Conservation (phyloP, 768 basidiomycete genomes). For the Phylloporus sp. region DNA sequence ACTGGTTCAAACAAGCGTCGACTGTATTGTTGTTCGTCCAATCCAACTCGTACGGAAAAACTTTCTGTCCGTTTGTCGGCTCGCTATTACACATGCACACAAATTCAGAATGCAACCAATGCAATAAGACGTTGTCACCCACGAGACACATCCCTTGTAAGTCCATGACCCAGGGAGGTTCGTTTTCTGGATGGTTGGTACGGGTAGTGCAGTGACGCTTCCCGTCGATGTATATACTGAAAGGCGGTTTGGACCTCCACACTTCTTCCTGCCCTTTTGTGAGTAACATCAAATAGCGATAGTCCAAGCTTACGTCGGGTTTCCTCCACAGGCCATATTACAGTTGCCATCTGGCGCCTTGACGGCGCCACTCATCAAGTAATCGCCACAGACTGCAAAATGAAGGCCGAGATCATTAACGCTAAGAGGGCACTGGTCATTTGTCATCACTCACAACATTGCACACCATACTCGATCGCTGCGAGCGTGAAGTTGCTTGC, state of each 20-base stretch:
- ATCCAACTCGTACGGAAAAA: conserved; percentile 62
- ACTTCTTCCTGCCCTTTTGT: conserved; percentile 47
- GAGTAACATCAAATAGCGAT: not conserved
- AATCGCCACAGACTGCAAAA: conserved; percentile 66
- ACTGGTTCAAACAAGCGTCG: conserved; percentile 61
- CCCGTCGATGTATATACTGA: conserved; percentile 60
- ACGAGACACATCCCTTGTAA: conserved; percentile 69
- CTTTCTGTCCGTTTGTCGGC: conserved; percentile 33
- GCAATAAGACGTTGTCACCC: conserved; percentile 17
- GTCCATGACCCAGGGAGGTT: conserved; percentile 61
- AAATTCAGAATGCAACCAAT: not conserved
- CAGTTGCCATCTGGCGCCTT: conserved; percentile 49
- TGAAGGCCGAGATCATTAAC: not conserved
- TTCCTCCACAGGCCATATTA: conserved; percentile 72
- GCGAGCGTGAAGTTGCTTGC: conserved; percentile 59
- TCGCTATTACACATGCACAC: conserved; percentile 40
- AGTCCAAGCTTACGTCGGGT: conserved; percentile 45
- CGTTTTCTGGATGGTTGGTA: conserved; percentile 43
- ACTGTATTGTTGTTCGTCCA: conserved; percentile 61
- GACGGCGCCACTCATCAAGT: conserved; percentile 58
- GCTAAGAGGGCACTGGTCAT: not conserved
- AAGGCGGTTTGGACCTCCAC: conserved; percentile 69
- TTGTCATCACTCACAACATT: conserved; percentile 41
- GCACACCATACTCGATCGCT: conserved; percentile 53
- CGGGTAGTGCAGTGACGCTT: conserved; percentile 48